Conservation (phyloP, 441 rosid genomes). For the Macaranga tanarius region DNA sequence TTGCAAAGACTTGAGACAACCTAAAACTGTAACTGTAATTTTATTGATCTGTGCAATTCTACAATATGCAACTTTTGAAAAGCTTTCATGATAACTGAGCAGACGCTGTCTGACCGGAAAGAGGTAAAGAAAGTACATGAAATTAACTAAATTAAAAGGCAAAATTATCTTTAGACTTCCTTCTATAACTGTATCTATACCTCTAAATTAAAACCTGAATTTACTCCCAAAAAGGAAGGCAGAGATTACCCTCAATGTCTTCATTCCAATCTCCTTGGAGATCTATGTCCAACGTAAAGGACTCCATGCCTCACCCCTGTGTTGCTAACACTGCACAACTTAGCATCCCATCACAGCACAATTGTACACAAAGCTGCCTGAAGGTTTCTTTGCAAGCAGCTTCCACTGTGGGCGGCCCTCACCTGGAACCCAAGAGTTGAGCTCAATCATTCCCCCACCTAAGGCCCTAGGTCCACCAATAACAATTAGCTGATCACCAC, state of each 20-base stretch:
- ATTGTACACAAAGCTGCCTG: constrained; percentile 65
- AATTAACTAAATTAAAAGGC: constrained; percentile 17
- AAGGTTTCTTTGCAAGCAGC: constrained; percentile 54
- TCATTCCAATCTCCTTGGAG: constrained; percentile 28
- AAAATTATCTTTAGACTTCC: constrained; percentile 19
- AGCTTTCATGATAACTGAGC: constrained; percentile 22
- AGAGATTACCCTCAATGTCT: constrained; percentile 35
- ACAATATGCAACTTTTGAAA: constrained; percentile 31
- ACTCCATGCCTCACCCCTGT: constrained; percentile 11
- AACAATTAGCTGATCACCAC: constrained; percentile 70
- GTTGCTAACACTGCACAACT: constrained; percentile 24
- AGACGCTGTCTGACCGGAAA: constrained; percentile 16
- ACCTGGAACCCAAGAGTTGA: constrained; percentile 69
- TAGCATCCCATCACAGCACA: constrained; percentile 90
- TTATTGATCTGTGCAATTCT: constrained; percentile 39
- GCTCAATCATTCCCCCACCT: constrained; percentile 56
- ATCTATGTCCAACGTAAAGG: constrained; percentile 19
- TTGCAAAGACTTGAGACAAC: not conserved
- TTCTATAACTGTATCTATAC: constrained; percentile 24
- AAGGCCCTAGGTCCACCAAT: constrained; percentile 58
- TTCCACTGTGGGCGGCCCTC: constrained; percentile 62
- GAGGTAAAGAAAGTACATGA: constrained; percentile 9
- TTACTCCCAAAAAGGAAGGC: constrained; percentile 31
- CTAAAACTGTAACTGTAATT: constrained; percentile 15
- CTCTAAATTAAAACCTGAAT: constrained; percentile 28